Base-by-base conservation (phyloP, 148 eudicot genomes). In the Rhododendron griersonianum region DNA sequence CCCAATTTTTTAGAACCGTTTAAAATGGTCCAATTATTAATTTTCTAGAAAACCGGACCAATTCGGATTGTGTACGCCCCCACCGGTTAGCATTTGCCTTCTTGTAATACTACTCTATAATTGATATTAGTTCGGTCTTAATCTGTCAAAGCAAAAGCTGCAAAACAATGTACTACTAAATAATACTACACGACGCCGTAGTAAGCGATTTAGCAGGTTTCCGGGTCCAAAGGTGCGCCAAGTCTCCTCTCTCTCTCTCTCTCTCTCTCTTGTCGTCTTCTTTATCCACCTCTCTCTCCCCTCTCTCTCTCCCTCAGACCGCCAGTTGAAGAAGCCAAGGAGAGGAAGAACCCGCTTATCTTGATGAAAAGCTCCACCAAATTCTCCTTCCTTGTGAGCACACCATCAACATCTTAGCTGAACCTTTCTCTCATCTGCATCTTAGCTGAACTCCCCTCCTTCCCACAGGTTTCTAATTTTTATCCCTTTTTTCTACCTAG, bases 381-480 rank as follows among this genome's bases (percentile, higher is more conserved):
- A 33, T 57, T 10, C 59, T 57, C 80, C 45, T 73, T n/a, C 35
- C 81, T 84, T 44, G 41, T 53, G 67, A 55, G 15, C 25, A 25
- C 30, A 11, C 41, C 41, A 13, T 71, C 76, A 28, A 71, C 76
- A 28, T 71, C 76, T 71, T 71, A 33, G 76, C 76, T 71, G 39
- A 71, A 71, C 16, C 39, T 14, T 5, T 33, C 39, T 71, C 41
- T 33, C 35, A 71, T 71, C 79, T 18, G 30, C 65, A 51, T 25
- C 74, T 61, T 30, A 51, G 81, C 81, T 51, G 50, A 84, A 45
- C 23, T 75, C 81, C 9, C 71, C 51, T 39, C 85, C 37, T 84
- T 84, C 81, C 47, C 14, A 35, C 81, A 84, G 86, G 86, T 71
- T 71, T 71, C 76, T 33, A 28, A 69, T 74, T 28, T 75, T 23